Evolutionary conservation across 2,329 filamentous ascomycete genomes (phyloP), one percentile per base, ranked within the genome.

Genomic region (Periconia macrospinosa): DNA sequence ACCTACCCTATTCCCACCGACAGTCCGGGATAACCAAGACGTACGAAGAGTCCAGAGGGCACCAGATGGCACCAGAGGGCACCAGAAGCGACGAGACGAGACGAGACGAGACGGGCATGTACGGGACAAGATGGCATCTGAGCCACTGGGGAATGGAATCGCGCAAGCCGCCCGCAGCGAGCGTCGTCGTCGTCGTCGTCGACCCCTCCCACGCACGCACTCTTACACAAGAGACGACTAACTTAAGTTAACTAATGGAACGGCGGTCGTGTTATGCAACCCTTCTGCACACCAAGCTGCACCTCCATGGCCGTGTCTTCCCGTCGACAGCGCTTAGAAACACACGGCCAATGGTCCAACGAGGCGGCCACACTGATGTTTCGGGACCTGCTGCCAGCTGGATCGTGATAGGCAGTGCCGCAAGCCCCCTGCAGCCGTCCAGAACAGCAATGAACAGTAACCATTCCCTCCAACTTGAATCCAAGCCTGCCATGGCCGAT

Each of bases 281-380:
- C 46, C 55, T 52, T 40, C 17, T 45, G 43, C 43, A 45, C 2
- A 33, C 23, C 43, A n/a, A 30, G 42, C 8, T 6, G 18, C 42
- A 23, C 30, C 7, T 33, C 30, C 30, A 13, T 33, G 8, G 30
- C 41, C 42, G n/a, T 49, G 47, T 49, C 33, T 53, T 49, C 57
- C 55, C 57, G 55, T 46, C 51, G 54, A 49, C 58, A 55, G 68
- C 66, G 68, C 58, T 58, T 69, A 65, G 52, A 69, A 69, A 70
- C 68, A 68, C 54, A 49, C 9, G 54, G 45, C 68, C 68, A 70
- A 70, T 69, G 61, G 62, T 17, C 14, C 35, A 30, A 20, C 27
- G 42, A 43, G 10, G 52, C 55, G 35, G 53, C 49, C 62, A 57
- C 23, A 57, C 56, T 42, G 47, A 27, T 40, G 62, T 62, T 64